Base-by-base conservation (phyloP, 192 early-diverging fungal genomes). In the Coemansia sp. region DNA sequence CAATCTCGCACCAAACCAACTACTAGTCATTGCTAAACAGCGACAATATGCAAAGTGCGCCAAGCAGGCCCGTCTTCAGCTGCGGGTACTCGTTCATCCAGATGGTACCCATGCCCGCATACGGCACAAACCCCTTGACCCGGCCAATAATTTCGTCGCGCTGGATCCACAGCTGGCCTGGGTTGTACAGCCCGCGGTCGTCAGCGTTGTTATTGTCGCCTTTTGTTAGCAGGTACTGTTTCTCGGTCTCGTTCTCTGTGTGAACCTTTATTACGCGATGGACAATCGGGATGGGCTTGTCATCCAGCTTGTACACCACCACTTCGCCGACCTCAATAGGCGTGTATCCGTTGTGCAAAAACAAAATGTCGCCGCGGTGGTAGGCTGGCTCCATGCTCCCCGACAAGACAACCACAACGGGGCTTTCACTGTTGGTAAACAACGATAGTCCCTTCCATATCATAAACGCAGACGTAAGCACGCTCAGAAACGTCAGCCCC, bases 371-470 rank as follows among this genome's bases (percentile, higher is more conserved):
- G 22, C 97, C 97, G 67, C 93, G 83, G 62, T 89, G 82, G 74
- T 98, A 96, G 23, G 95, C 97, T 25, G 97, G 95, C 69, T 96
- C 93, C 97, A 99, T 99, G 76, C 90, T 92, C 58, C 90, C 97
- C 78, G 92, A 93, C 50, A 99, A 79, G 5, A 99, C 97, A 1
- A 99, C 97, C 5, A 99, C 97, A 50, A 99, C 92, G 4, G 95
- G 97, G 59, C 91, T 93, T 71, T 99, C 95, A 62, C 84, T 91
- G 81, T 98, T 96, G 43, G 89, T 91, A 39, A 84, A 83, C 59
- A 98, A 80, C 10, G 89, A 83, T 64, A 95, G 82, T 0, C 88
- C 91, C 76, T 98, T 98, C 94, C 94, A 98, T 47, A 95, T 90
- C 90, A 95, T 95, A 69, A 99, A 86, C 62, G 94, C 97, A 49